Evolutionary conservation across 1,284 basidiomycete genomes (phyloP), one percentile per base, ranked within the genome.

Genomic region (Tilletia indica): DNA sequence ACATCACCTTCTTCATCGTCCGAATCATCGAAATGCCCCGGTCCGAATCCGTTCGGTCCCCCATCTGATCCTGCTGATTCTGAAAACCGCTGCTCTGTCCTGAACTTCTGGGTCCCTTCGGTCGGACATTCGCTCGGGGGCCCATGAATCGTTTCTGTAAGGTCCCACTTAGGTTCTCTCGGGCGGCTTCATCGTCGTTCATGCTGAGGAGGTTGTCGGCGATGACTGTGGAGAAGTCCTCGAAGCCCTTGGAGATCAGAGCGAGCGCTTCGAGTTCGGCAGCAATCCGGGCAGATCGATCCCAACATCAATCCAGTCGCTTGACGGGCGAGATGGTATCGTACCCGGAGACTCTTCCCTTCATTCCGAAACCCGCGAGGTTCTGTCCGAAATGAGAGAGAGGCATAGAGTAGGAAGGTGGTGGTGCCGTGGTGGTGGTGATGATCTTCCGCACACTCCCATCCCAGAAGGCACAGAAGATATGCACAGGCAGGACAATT

Each of bases 271-370:
- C 94, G 8, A 94, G 91, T 78, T 95, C 92, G 68, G 89, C 87
- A 42, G 93, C 93, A 75, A 92, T 91, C 89, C 93, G 91, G 78
- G 93, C 92, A 77, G 93, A 71, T 34, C 69, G 61, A 49, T 75
- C 36, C n/a, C 38, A 48, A 14, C n/a, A n/a, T n/a, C n/a, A n/a
- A 82, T 97, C 93, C 31, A 95, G 90, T 80, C 93, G 93, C 87
- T 95, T 95, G 75, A 96, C 90, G 0, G 94, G 94, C 71, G 93
- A 89, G 78, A 97, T 92, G 0, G 94, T 96, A 78, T 92, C 92
- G 66, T 92, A 87, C 1, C 86, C 86, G 58, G 48, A 58, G 39
- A 74, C 70, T n/a, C n/a, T n/a, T n/a, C n/a, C n/a, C n/a, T n/a
- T n/a, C n/a, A n/a, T n/a, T n/a, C n/a, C n/a, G n/a, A n/a, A n/a